Evolutionary conservation across 352 stramenopile genomes (phyloP), one percentile per base, ranked within the genome.

Genomic region (Phytophthora pseudosyringae): DNA sequence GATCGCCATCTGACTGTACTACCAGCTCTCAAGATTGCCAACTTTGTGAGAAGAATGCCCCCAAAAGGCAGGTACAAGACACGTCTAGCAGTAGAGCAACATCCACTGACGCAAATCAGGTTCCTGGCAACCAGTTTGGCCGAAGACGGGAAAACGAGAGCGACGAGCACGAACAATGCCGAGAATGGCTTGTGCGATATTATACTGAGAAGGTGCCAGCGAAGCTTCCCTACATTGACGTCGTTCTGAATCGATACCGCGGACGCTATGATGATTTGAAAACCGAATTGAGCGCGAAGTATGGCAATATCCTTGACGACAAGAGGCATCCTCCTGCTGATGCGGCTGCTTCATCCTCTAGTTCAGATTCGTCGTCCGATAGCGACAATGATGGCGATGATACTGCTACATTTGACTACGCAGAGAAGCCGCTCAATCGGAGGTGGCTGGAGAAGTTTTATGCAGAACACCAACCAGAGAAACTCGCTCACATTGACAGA

Each of bases 371-470:
- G 31, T 67, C 59, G 0, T 66, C 64, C 0, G 69, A 73, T 31
- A 73, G 62, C 29, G 52, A 71, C 4, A 59, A 59, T 3, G 38
- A 72, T 10, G 36, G 49, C 16, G 48, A 39, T 13, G 41, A 55
- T 33, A 21, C 43, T 29, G 38, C 44, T 32, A 16, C 18, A n/a
- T 54, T 55, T 41, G 43, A 57, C 39, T 79, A 74, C 43, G 45
- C 38, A 25, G 63, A 59, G 10, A 61, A 43, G 7, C 57, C 64
- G 8, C 39, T 90, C 13, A 66, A 83, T 76, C 69, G 68, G 10
- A 46, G 56, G 29, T 92, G 83, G 83, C 53, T 92, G 21, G 28
- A 73, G 52, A 72, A 47, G 28, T 90, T 90, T 62, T 92, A 92
- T 41, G 47, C 53, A 28, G 35, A 65, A n/a, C 51, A 84, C 26